Percentiles rank a stretch among this genome's conserved stretches.
phyloP scores from a whole-genome alignment of 768 basidiomycete genomes.

The Psilocybe sp. region DNA sequence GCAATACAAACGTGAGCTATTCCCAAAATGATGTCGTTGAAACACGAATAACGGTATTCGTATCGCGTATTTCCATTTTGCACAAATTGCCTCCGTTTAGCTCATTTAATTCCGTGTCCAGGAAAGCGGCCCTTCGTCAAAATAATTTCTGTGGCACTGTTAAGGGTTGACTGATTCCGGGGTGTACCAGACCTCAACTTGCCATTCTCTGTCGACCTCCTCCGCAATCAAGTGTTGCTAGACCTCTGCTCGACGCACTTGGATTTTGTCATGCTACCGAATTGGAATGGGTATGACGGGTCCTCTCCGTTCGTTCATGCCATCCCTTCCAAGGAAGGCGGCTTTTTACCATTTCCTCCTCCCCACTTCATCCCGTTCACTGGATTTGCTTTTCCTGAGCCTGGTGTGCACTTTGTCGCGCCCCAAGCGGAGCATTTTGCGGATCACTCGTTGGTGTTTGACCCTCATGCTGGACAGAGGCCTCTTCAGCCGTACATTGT shows the following conservation, averaged over 20 bases:
- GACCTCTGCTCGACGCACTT: not conserved
- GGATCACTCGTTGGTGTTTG: conserved; percentile 60
- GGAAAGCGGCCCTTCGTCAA: not conserved
- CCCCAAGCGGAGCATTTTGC: conserved; percentile 48
- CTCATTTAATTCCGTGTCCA: conserved; percentile 25
- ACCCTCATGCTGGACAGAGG: conserved; percentile 15
- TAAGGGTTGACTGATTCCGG: not conserved
- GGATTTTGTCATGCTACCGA: too few species aligned
- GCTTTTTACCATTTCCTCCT: conserved; percentile 33
- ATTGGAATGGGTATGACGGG: not conserved
- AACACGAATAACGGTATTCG: conserved; percentile 33
- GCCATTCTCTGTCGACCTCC: conserved; percentile 5
- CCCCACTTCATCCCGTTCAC: conserved; percentile 44
- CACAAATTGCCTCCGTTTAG: conserved; percentile 21
- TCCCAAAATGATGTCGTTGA: conserved; percentile 36
- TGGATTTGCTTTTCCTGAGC: conserved; percentile 44
- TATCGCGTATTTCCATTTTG: conserved; percentile 7
- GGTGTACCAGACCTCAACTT: conserved; percentile 12
- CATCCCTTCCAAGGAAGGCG: not conserved
- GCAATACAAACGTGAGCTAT: conserved; percentile 21
- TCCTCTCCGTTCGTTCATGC: not conserved
- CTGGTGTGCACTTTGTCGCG: conserved; percentile 55
- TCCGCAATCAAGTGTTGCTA: conserved; percentile 4
- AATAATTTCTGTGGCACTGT: too few species aligned
- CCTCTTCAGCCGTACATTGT: too few species aligned